Percentiles rank a stretch among this genome's conserved stretches.
These are phyloP conservation scores for Phyllosticta citrichinensis DNA, from an alignment of 2,329 filamentous ascomycete species.

Conservation along the genomic window DNA sequence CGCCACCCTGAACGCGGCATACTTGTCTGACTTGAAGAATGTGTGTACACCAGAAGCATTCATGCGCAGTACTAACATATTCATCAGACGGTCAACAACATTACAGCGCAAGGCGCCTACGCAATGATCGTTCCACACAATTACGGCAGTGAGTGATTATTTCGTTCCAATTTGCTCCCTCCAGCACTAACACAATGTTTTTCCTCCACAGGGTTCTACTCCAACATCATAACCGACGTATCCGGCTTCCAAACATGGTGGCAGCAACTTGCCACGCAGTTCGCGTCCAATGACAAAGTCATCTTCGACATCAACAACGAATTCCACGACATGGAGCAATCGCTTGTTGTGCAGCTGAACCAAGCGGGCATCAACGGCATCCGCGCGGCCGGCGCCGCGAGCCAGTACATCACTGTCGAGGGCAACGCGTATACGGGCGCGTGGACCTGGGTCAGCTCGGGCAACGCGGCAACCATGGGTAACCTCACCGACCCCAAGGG, in stretches of 20 bases:
- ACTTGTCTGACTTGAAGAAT: conserved; percentile 24
- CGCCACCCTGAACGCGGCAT: conserved; percentile 27
- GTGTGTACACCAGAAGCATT: conserved; percentile 4
- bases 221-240: conserved; percentile 23
- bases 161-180: background rate
- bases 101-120: conserved; percentile 31
- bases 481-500: conserved; percentile 34
- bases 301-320: conserved; percentile 34
- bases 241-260: conserved; percentile 24
- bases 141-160: conserved; percentile 25
- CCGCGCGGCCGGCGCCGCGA: conserved; percentile 25
- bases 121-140: conserved; percentile 37
- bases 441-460: conserved; percentile 37
- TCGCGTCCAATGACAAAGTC: conserved; percentile 23
- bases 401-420: conserved; percentile 45
- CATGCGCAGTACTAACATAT: background rate
- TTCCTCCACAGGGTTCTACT: conserved; percentile 20
- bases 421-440: conserved; percentile 38
- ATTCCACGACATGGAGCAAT: conserved; percentile 26
- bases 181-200: background rate
- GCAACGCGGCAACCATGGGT: conserved; percentile 33
- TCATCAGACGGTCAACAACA: conserved; percentile 27
- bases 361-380: conserved; percentile 32
- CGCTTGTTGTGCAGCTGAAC: conserved; percentile 26
- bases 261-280: conserved; percentile 22